Percentiles rank a stretch among this genome's conserved stretches.
Conservation (phyloP, 2,329 filamentous ascomycete species). For the Aspergillus thermomutatus region DNA sequence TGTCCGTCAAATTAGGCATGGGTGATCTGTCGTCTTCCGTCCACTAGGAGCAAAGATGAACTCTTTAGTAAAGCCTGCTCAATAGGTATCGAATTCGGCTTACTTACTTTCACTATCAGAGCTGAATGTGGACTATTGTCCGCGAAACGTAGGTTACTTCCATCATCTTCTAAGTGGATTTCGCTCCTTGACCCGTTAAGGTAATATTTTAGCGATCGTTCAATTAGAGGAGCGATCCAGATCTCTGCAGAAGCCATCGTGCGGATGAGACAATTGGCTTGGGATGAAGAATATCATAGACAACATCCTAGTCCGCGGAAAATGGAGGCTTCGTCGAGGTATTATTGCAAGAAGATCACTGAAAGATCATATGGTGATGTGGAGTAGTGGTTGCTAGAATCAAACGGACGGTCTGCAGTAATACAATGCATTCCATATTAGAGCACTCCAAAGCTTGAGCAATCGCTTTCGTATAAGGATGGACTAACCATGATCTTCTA, state of each 20-base stretch:
- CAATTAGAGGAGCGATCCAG: conserved; percentile 25
- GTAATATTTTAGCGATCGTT: conserved; percentile 21
- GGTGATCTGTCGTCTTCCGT: conserved; percentile 13
- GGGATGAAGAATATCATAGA: conserved; percentile 1
- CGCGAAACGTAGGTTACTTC: conserved; percentile 31
- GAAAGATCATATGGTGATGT: background rate
- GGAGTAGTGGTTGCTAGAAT: background rate
- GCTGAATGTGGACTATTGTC: conserved; percentile 12
- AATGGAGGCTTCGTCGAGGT: background rate
- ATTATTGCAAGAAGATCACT: background rate
- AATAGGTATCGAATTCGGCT: background rate
- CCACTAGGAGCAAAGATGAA: conserved; percentile 21
- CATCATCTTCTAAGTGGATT: conserved; percentile 30
- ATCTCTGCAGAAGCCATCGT: conserved; percentile 21
- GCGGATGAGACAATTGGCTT: conserved; percentile 9
- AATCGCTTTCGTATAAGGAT: background rate
- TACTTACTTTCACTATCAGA: conserved; percentile 30
- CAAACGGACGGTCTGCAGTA: background rate
- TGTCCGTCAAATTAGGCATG: conserved; percentile 32
- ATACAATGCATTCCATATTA: background rate
- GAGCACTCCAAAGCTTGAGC: background rate
- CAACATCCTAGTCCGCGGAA: conserved; percentile 1
- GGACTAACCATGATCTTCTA: background rate
- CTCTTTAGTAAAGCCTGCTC: conserved; percentile 3
- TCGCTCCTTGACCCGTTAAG: conserved; percentile 8